A percentile compares a stretch with the other conserved stretches of the same genome.
Evolutionary conservation across 176 grass and related monocot species (phyloP).

Genomic region (Bonia amplexicaulis): DNA sequence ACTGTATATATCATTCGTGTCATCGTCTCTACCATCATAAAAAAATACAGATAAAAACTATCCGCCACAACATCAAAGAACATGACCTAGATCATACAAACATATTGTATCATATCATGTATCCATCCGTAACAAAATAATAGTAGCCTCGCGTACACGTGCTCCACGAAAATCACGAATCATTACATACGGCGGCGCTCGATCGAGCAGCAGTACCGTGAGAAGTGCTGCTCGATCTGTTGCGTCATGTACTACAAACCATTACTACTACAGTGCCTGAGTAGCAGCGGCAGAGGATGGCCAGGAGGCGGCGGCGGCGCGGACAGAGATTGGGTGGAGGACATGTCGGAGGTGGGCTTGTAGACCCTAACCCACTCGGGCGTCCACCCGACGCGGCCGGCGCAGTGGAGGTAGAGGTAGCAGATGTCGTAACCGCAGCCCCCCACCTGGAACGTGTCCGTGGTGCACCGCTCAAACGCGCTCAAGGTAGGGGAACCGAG

Average conservation of each 20-base stretch:
- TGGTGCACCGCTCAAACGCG: conserved; percentile 74
- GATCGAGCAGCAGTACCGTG: no score
- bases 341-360: conserved; percentile 33
- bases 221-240: background rate
- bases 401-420: conserved; percentile 90
- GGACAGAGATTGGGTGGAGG: conserved; percentile 66
- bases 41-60: no score
- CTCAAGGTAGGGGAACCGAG: conserved; percentile 30
- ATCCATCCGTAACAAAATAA: no score
- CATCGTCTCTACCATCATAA: no score
- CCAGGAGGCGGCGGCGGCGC: background rate
- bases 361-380: conserved; percentile 73
- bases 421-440: conserved; percentile 84
- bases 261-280: background rate
- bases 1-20: no score
- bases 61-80: no score
- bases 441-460: conserved; percentile 58
- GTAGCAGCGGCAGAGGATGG: background rate
- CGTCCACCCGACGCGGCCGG: conserved; percentile 51
- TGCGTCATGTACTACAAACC: background rate
- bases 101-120: no score
- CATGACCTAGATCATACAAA: no score
- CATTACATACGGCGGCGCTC: background rate
- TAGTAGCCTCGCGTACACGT: background rate
- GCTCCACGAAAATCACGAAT: background rate